Evolutionary conservation across 2,329 filamentous ascomycete genomes (phyloP).

Genomic region (Fusarium brachygibbosum): DNA sequence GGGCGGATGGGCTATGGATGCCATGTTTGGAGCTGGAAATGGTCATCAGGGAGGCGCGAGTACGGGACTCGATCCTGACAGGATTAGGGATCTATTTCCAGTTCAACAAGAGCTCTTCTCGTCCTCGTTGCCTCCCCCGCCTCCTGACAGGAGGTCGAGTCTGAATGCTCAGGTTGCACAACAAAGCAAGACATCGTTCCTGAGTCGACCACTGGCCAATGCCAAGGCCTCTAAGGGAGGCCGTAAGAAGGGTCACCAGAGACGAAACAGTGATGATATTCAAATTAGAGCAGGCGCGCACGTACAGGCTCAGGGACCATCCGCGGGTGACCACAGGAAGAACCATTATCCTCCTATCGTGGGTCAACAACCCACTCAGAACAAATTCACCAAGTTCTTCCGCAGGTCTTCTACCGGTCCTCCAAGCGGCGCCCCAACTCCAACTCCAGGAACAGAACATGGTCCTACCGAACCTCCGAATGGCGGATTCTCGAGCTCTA

Average conservation of each 20-base stretch:
- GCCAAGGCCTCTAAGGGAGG: constrained; percentile 34
- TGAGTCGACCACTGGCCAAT: constrained; percentile 38
- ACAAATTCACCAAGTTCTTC: constrained; percentile 65
- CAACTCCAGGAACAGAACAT: constrained; percentile 27
- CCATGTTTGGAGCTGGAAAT: constrained; percentile 59
- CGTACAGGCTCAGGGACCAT: constrained; percentile 45
- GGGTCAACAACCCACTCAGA: constrained; percentile 59
- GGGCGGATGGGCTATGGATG: constrained; percentile 62
- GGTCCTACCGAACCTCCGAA: constrained; percentile 22
- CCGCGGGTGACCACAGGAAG: constrained; percentile 52
- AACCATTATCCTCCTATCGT: constrained; percentile 65
- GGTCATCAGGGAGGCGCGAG: constrained; percentile 42
- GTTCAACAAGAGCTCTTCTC: constrained; percentile 58
- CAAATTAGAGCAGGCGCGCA: constrained; percentile 47
- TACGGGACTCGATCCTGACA: constrained; percentile 54
- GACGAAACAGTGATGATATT: constrained; percentile 52
- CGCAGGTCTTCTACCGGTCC: constrained; percentile 62
- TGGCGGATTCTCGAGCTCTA: constrained; percentile 38
- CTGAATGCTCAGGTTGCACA: constrained; percentile 62
- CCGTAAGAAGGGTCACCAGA: constrained; percentile 36
- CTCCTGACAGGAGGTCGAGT: constrained; percentile 67
- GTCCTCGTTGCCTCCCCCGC: constrained; percentile 58
- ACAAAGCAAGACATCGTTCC: constrained; percentile 30
- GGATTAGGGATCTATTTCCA: constrained; percentile 62
- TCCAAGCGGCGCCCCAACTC: constrained; percentile 24